phyloP scores from a whole-genome alignment of 176 grass and related monocot genomes.

The Musa beccarii region DNA sequence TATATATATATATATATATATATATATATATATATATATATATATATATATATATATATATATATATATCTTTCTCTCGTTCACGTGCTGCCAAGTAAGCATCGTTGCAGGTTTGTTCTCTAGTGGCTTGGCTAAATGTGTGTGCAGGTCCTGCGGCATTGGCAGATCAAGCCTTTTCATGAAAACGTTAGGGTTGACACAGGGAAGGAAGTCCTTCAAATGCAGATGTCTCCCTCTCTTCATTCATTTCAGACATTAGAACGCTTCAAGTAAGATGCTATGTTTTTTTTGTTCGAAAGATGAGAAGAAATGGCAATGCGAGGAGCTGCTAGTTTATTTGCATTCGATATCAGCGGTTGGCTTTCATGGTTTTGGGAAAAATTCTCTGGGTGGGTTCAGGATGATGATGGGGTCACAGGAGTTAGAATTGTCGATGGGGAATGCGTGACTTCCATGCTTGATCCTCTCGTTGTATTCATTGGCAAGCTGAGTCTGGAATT shows the following conservation, averaged over 20 bases:
- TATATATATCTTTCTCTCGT: not conserved
- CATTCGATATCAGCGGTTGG: too few relatives aligned
- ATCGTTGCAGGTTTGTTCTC: slow-evolving; percentile 26
- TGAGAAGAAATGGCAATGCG: too few relatives aligned
- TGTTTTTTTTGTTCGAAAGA: too few relatives aligned
- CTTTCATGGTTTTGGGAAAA: not conserved
- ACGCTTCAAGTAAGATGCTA: not conserved
- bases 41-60: not conserved
- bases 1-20: not conserved
- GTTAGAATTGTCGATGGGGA: slow-evolving; percentile 15
- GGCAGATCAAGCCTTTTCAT: slow-evolving; percentile 6
- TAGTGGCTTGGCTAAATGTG: slow-evolving; percentile 17
- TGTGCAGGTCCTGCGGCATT: not conserved
- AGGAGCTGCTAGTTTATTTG: too few relatives aligned
- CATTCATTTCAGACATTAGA: not conserved
- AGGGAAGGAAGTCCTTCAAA: not conserved
- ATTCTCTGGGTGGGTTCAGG: not conserved
- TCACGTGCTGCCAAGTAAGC: slow-evolving; percentile 30
- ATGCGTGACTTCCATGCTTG: slow-evolving; percentile 23
- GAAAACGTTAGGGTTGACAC: not conserved
- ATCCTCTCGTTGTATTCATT: slow-evolving; percentile 28
- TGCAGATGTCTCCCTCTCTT: not conserved
- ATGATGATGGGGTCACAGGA: not conserved
- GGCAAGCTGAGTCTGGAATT: not conserved
- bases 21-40: too few relatives aligned